phyloP scores from a whole-genome alignment of 306 rosid genomes.

The Phaseolus lunatus region DNA sequence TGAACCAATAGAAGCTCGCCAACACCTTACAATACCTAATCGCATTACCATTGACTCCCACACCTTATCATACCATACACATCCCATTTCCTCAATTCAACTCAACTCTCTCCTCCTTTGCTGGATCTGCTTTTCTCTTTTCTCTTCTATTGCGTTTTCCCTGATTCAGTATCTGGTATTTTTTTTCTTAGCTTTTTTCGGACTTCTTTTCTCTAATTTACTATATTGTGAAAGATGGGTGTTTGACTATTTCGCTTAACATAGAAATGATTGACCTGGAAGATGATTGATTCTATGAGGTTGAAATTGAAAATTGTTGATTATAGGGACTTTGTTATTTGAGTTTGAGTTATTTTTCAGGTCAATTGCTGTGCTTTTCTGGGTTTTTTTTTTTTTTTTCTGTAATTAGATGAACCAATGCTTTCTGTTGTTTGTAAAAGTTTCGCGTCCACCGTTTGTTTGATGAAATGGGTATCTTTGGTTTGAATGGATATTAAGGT shows the following conservation, averaged over 20 bases:
- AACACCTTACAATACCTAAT: not conserved
- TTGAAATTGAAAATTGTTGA: conserved; percentile 11
- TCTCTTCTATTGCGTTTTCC: not conserved
- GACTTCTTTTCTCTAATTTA: conserved; percentile 2
- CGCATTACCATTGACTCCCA: not conserved
- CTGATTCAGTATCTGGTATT: not conserved
- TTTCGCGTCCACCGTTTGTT: conserved; percentile 1
- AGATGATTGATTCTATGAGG: not conserved
- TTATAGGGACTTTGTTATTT: not conserved
- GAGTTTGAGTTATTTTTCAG: conserved; percentile 4
- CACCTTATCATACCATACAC: not conserved
- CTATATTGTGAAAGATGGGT: not conserved
- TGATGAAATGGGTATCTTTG: conserved; percentile 41
- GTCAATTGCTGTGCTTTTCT: conserved; percentile 1
- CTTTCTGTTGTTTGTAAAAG: not conserved
- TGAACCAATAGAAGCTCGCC: not conserved
- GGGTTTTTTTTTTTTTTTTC: not conserved
- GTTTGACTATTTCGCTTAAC: not conserved
- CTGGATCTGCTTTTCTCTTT: not conserved
- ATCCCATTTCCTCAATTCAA: not conserved
- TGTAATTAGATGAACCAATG: conserved; percentile 12
- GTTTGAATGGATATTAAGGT: conserved; percentile 22
- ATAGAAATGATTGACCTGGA: not conserved
- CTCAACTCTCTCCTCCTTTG: not conserved
- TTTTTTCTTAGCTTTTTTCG: not conserved